phyloP scores from a whole-genome alignment of 192 early-diverging fungal genomes.

The Glomus cerebriforme region DNA sequence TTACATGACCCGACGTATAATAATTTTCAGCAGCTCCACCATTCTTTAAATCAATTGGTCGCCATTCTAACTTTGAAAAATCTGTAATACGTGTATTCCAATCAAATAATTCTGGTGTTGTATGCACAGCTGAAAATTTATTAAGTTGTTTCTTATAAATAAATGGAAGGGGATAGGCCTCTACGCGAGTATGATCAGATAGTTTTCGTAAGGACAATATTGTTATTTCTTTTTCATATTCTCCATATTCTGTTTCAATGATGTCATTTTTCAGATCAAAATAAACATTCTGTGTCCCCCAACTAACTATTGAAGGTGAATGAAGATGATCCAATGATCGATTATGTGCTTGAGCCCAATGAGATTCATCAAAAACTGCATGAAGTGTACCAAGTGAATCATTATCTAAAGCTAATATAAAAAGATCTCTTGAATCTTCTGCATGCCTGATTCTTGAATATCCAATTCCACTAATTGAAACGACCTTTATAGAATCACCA shows the following conservation, averaged over 20 bases:
- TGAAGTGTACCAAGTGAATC: conserved; percentile 47
- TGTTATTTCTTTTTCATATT: conserved; percentile 38
- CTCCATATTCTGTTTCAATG: conserved; percentile 39
- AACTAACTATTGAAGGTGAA: conserved; percentile 46
- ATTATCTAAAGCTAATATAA: conserved; percentile 35
- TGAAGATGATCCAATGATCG: conserved; percentile 25
- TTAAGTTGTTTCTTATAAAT: conserved; percentile 25
- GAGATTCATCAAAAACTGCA: conserved; percentile 50
- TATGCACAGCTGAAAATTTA: conserved; percentile 25
- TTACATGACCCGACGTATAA: conserved; percentile 13
- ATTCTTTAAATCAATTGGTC: conserved; percentile 36
- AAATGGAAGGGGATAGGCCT: conserved; percentile 31
- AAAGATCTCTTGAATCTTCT: conserved; percentile 14
- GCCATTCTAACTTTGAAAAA: conserved; percentile 37
- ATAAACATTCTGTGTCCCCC: conserved; percentile 52
- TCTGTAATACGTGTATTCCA: conserved; percentile 36
- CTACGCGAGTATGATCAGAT: conserved; percentile 27
- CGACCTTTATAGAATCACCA: neutral
- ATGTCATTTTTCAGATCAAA: conserved; percentile 34
- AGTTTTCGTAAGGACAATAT: conserved; percentile 39
- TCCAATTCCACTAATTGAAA: conserved; percentile 15
- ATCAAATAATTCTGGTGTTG: conserved; percentile 30
- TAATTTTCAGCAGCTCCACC: conserved; percentile 8
- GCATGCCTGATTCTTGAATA: conserved; percentile 5
- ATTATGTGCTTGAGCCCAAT: conserved; percentile 37